These are phyloP conservation scores for Kwoniella botswanensis DNA, from an alignment of 768 basidiomycete genomes.

Conservation along the genomic window DNA sequence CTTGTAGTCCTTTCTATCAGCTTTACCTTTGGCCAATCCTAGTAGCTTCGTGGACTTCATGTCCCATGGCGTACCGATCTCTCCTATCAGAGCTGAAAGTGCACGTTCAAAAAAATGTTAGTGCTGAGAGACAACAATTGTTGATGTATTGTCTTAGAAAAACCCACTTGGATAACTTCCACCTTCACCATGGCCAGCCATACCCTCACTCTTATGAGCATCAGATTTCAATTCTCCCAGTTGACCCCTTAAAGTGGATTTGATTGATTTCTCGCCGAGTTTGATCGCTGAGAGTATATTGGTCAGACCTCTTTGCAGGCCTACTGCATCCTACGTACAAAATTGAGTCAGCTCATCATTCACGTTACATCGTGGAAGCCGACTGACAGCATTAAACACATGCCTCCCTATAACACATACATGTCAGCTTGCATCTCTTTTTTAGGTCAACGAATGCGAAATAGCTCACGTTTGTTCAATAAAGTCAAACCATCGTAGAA, in stretches of 20 bases:
- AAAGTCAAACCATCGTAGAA: conserved; percentile 96
- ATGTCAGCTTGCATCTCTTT: not conserved
- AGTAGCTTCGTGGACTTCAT: conserved; percentile 80
- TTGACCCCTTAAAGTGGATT: conserved; percentile 78
- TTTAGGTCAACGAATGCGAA: not conserved
- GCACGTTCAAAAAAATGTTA: no score
- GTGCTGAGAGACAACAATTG: no score
- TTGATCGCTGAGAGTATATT: conserved; percentile 72
- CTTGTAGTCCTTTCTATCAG: conserved; percentile 36
- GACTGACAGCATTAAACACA: conserved; percentile 79
- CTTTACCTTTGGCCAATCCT: conserved; percentile 49
- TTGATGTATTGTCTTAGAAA: not conserved
- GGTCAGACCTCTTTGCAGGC: conserved; percentile 75
- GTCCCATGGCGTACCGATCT: conserved; percentile 81
- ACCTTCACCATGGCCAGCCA: conserved; percentile 24
- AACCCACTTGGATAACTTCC: conserved; percentile 38
- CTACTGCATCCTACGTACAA: conserved; percentile 64
- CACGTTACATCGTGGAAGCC: not conserved
- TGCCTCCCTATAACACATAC: conserved; percentile 59
- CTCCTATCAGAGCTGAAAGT: conserved; percentile 58
- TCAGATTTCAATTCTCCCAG: conserved; percentile 82
- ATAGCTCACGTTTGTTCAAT: conserved; percentile 76
- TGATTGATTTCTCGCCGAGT: conserved; percentile 78
- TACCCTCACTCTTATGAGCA: conserved; percentile 54
- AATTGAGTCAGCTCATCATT: not conserved